These are phyloP conservation scores for Rhodomyrtus tomentosa DNA, from an alignment of 345 rosid species.

Conservation along the genomic window DNA sequence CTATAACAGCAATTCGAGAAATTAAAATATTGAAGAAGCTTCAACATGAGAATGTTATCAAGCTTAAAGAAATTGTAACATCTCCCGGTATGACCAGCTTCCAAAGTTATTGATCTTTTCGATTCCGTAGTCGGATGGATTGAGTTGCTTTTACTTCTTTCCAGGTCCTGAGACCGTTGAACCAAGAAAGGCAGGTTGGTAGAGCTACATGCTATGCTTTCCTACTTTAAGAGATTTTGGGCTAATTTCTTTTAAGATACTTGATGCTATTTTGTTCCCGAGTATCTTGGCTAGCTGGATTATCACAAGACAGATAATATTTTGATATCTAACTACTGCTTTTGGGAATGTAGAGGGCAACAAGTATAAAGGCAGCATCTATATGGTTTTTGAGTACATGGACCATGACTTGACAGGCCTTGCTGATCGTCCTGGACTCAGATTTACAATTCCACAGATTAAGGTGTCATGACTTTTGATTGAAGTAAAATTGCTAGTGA, in stretches of 20 bases:
- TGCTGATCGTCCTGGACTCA: conserved; percentile 90
- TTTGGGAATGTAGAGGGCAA: conserved; percentile 46
- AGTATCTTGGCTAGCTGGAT: not conserved
- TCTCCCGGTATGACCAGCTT: conserved; percentile 40
- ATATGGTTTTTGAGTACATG: conserved; percentile 98
- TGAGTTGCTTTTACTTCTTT: not conserved
- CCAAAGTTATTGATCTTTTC: not conserved
- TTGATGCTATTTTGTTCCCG: not conserved
- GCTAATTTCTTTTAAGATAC: not conserved
- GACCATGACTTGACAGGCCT: conserved; percentile 97
- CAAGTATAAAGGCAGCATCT: conserved; percentile 90
- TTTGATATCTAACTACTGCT: not conserved
- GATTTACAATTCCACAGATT: conserved; percentile 88
- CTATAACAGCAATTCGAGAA: conserved; percentile 72
- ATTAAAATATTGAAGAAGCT: conserved; percentile 71
- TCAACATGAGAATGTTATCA: conserved; percentile 57
- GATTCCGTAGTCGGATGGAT: not conserved
- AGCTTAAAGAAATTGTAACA: conserved; percentile 68
- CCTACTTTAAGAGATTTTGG: not conserved
- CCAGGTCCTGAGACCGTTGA: conserved; percentile 85
- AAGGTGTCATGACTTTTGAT: conserved; percentile 33
- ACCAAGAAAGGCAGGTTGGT: conserved; percentile 73
- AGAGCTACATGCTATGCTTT: not conserved
- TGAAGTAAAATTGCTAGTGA: not conserved
- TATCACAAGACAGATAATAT: not conserved